Evolutionary conservation across 2,329 filamentous ascomycete genomes (phyloP).

Genomic region (Coleophoma cylindrospora): DNA sequence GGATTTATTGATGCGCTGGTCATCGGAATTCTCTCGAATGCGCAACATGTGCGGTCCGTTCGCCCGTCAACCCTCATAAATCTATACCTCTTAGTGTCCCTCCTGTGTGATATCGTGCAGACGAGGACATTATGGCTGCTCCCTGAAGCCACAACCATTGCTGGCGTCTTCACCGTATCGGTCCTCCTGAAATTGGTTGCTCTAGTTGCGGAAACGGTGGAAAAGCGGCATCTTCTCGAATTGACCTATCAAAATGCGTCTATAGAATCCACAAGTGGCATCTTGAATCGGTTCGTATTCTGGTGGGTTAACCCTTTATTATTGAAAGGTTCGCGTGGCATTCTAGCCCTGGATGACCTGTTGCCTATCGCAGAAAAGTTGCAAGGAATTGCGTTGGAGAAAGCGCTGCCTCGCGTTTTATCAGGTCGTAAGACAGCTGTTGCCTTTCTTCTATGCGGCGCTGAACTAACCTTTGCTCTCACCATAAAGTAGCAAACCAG

Average conservation of each 20-base stretch:
- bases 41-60: not conserved
- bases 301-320: constrained; percentile 32
- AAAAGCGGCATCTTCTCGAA: constrained; percentile 1
- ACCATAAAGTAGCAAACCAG: too few relatives aligned
- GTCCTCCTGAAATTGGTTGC: not conserved
- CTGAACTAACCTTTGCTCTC: too few relatives aligned
- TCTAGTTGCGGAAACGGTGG: not conserved
- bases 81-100: not conserved
- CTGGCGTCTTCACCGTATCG: not conserved
- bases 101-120: not conserved
- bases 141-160: not conserved
- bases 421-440: too few relatives aligned
- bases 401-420: constrained; percentile 4
- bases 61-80: constrained; percentile 2
- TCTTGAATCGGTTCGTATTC: constrained; percentile 28
- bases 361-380: constrained; percentile 3
- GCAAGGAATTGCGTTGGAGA: constrained; percentile 10
- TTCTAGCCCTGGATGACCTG: constrained; percentile 26
- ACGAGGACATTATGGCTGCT: not conserved
- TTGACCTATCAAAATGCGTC: constrained; percentile 10
- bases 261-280: constrained; percentile 26
- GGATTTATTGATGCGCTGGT: not conserved
- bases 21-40: not conserved
- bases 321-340: constrained; percentile 21
- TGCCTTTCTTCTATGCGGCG: too few relatives aligned